A percentile compares a stretch with the other conserved stretches of the same genome.
phyloP scores from a whole-genome alignment of 176 grass and related monocot species.

The Hyparrhenia diplandra region DNA sequence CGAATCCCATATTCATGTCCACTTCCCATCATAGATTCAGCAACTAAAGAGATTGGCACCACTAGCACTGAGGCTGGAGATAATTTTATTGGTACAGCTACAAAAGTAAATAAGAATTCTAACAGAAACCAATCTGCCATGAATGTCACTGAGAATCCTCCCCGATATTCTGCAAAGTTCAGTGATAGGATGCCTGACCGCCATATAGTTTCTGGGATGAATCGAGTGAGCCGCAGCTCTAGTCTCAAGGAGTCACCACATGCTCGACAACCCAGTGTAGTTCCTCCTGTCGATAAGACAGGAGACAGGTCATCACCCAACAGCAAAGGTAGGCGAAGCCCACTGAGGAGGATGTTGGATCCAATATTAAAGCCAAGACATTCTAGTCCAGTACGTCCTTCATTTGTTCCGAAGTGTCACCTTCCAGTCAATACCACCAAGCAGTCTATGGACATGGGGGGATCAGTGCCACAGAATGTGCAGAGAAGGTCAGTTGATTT shows the following conservation, averaged over 20 bases:
- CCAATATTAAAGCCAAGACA: slow-evolving; percentile 76
- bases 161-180: slow-evolving; percentile 28
- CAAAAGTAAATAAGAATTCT: slow-evolving; percentile 7
- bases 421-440: slow-evolving; percentile 29
- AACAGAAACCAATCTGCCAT: slow-evolving; percentile 15
- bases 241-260: slow-evolving; percentile 55
- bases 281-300: slow-evolving; percentile 38
- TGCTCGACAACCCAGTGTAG: slow-evolving; percentile 9
- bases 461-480: slow-evolving; percentile 21
- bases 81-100: slow-evolving; percentile 22
- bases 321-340: slow-evolving; percentile 70
- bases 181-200: slow-evolving; percentile 32
- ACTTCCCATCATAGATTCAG: slow-evolving; percentile 44
- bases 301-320: slow-evolving; percentile 51
- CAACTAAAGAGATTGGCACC: slow-evolving; percentile 22
- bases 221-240: slow-evolving; percentile 51
- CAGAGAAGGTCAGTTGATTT: slow-evolving; percentile 53
- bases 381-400: slow-evolving; percentile 38
- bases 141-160: slow-evolving; percentile 5
- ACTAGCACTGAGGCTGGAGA: background rate
- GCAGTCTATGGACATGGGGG: slow-evolving; percentile 33
- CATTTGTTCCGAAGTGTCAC: slow-evolving; percentile 43
- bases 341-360: slow-evolving; percentile 88
- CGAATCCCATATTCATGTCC: slow-evolving; percentile 68
- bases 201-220: slow-evolving; percentile 28